A percentile compares a stretch with the other conserved stretches of the same genome.
Evolutionary conservation across 345 rosid genomes (phyloP).

Genomic region (Brassica juncea): DNA sequence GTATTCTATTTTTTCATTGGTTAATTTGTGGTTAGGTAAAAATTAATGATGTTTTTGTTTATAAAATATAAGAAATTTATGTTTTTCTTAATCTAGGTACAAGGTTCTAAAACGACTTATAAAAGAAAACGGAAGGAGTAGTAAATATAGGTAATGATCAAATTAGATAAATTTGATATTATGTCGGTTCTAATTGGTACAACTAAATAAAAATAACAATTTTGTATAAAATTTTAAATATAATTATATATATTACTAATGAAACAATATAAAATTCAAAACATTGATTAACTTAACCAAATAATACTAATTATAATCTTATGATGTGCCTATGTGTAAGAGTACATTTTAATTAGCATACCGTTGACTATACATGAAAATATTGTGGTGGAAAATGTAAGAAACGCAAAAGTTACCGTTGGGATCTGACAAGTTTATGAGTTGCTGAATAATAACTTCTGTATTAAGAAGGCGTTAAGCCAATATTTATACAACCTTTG

Average conservation of each 20-base stretch:
- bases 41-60: too few relatives aligned
- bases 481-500: too few relatives aligned
- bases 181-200: background rate
- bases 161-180: background rate
- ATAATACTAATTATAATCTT: background rate
- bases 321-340: background rate
- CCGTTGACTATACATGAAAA: background rate
- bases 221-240: background rate
- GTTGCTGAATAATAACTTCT: too few relatives aligned
- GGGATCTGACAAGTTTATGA: too few relatives aligned
- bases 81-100: too few relatives aligned
- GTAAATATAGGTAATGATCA: background rate
- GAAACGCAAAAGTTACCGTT: slow-evolving; percentile 31
- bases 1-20: too few relatives aligned
- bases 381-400: background rate
- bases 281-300: background rate
- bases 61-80: too few relatives aligned
- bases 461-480: too few relatives aligned
- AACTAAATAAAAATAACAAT: background rate
- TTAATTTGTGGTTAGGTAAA: too few relatives aligned
- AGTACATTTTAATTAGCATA: background rate
- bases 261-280: background rate
- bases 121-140: too few relatives aligned
- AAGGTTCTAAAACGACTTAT: too few relatives aligned
- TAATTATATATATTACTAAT: background rate